Evolutionary conservation across 176 grass and related monocot species (phyloP).

Genomic region (Poa pratensis): DNA sequence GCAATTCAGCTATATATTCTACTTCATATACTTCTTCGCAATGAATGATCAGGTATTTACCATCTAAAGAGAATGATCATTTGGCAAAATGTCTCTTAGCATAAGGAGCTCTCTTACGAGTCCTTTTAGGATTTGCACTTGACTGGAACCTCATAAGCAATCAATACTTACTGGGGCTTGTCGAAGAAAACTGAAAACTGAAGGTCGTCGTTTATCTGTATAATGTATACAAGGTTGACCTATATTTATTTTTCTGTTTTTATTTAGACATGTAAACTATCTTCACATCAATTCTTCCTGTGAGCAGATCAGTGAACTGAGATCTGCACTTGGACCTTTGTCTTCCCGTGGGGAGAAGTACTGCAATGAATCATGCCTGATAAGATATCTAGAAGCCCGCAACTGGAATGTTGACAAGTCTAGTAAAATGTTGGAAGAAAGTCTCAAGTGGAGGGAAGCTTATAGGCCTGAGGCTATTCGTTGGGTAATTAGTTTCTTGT

Average conservation of each 20-base stretch:
- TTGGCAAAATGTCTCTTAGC: neutral
- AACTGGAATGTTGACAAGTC: conserved; percentile 78
- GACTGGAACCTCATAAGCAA: neutral
- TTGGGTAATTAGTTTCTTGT: conserved; percentile 54
- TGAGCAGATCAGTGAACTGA: conserved; percentile 73
- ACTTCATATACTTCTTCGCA: too few species aligned
- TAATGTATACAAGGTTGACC: neutral
- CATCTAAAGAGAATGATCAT: too few species aligned
- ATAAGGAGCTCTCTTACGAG: neutral
- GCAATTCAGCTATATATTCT: too few species aligned
- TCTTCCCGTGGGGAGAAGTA: conserved; percentile 52
- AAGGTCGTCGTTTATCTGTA: neutral
- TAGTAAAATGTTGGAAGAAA: conserved; percentile 86
- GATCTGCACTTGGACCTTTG: conserved; percentile 59
- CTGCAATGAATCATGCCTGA: conserved; percentile 60
- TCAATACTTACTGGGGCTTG: neutral
- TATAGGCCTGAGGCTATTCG: conserved; percentile 75
- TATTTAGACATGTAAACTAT: neutral
- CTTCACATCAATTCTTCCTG: neutral
- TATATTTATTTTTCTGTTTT: conserved; percentile 2
- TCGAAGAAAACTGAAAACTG: neutral
- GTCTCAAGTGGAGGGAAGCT: conserved; percentile 79
- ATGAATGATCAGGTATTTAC: too few species aligned
- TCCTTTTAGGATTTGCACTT: neutral
- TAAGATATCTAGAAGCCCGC: conserved; percentile 76